Evolutionary conservation across 495 filamentous ascomycete genomes (phyloP).

Genomic region (Penicillium roqueforti): DNA sequence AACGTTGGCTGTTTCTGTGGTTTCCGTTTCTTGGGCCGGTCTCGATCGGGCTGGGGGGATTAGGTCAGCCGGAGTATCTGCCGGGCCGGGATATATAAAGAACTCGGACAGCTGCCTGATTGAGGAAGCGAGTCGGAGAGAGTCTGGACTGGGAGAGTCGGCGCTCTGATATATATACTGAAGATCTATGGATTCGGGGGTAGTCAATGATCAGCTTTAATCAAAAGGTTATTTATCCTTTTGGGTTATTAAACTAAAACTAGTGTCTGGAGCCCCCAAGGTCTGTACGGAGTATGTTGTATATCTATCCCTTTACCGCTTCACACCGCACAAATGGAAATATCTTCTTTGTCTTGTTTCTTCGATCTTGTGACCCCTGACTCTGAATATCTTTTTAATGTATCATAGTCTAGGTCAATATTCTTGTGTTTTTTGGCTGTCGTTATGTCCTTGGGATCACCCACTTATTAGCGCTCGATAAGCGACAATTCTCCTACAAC

Average conservation of each 20-base stretch:
- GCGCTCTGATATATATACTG: conserved; percentile 12
- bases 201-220: not conserved
- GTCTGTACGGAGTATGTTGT: too few species aligned
- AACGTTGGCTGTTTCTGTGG: conserved; percentile 1
- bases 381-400: not conserved
- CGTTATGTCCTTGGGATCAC: not conserved
- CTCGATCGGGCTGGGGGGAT: conserved; percentile 12
- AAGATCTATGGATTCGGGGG: not conserved
- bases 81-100: conserved; percentile 11
- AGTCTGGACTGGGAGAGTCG: conserved; percentile 16
- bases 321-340: not conserved
- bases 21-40: conserved; percentile 18
- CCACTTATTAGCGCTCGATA: conserved; percentile 11
- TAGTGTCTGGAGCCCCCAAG: not conserved
- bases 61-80: conserved; percentile 17
- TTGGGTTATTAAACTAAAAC: not conserved
- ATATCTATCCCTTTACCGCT: not conserved
- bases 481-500: conserved; percentile 5
- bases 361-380: not conserved
- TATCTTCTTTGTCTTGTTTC: not conserved
- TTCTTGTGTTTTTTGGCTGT: not conserved
- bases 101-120: conserved; percentile 2
- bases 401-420: not conserved
- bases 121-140: too few species aligned
- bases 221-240: not conserved